Percentiles rank a stretch among this genome's conserved stretches.
phyloP scores from a whole-genome alignment of 768 basidiomycete species.

The Kwoniella sp. region DNA sequence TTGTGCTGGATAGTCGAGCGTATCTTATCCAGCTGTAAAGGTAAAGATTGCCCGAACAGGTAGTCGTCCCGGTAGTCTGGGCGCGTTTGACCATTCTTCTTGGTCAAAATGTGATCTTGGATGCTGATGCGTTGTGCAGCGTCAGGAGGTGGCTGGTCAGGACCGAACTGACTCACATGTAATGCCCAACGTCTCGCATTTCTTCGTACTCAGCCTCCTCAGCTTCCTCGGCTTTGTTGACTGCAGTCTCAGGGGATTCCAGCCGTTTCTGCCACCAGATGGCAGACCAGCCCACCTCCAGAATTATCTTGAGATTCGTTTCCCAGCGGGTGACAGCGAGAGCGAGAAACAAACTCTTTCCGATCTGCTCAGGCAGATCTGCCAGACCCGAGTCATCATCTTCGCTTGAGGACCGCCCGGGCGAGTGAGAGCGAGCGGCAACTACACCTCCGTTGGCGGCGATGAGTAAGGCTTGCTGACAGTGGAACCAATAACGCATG shows the following conservation, averaged over 20 bases:
- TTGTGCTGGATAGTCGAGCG: conserved; percentile 16
- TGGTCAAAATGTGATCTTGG: conserved; percentile 33
- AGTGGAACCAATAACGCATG: conserved; percentile 24
- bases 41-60: conserved; percentile 35
- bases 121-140: conserved; percentile 19
- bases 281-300: conserved; percentile 44
- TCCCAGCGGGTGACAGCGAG: conserved; percentile 41
- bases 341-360: conserved; percentile 37
- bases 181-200: conserved; percentile 37
- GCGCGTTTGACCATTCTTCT: conserved; percentile 23
- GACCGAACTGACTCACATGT: conserved; percentile 30
- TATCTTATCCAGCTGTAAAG: conserved; percentile 20
- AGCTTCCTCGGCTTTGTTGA: neutral
- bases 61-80: conserved; percentile 28
- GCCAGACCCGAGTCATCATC: neutral
- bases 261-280: conserved; percentile 36
- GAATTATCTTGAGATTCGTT: conserved; percentile 27
- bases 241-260: neutral
- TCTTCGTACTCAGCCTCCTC: conserved; percentile 24
- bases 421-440: conserved; percentile 1
- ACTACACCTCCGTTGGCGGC: conserved; percentile 33
- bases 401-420: neutral
- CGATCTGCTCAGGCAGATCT: conserved; percentile 15
- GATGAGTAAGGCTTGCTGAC: conserved; percentile 34
- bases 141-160: too few relatives aligned